Percentiles rank a stretch among this genome's conserved stretches.
These are phyloP conservation scores for Coniella lustricola DNA, from an alignment of 2,329 filamentous ascomycete species.

Conservation along the genomic window DNA sequence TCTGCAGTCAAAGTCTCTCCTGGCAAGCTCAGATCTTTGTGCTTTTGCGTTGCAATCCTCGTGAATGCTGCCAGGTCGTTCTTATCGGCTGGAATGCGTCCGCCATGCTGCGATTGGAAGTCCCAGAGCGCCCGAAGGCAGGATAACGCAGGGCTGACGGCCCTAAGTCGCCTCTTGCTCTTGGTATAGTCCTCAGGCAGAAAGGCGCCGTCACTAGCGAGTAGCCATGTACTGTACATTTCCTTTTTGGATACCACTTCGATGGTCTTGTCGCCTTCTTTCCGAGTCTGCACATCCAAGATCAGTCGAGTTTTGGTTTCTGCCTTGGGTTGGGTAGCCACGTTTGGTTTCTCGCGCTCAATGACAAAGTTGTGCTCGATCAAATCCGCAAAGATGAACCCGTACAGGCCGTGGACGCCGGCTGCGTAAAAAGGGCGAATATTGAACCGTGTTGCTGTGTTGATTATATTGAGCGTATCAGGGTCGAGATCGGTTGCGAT, in stretches of 20 bases:
- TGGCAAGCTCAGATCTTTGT: slow-evolving; percentile 66
- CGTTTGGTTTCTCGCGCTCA: slow-evolving; percentile 75
- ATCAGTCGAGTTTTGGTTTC: slow-evolving; percentile 77
- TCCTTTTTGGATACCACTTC: slow-evolving; percentile 92
- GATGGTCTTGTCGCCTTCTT: slow-evolving; percentile 61
- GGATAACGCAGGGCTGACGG: slow-evolving; percentile 77
- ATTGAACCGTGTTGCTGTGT: slow-evolving; percentile 75
- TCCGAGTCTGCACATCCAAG: slow-evolving; percentile 62
- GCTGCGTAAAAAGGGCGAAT: slow-evolving; percentile 83
- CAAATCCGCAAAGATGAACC: slow-evolving; percentile 90
- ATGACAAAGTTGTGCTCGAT: slow-evolving; percentile 87
- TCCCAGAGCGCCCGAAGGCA: slow-evolving; percentile 88
- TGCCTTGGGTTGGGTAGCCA: slow-evolving; percentile 48
- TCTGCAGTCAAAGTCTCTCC: slow-evolving; percentile 60
- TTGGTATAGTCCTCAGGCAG: slow-evolving; percentile 64
- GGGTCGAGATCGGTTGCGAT: slow-evolving; percentile 86
- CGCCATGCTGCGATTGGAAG: slow-evolving; percentile 57
- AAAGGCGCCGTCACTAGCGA: slow-evolving; percentile 70
- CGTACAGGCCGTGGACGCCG: slow-evolving; percentile 81
- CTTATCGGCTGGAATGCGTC: slow-evolving; percentile 47
- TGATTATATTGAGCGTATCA: slow-evolving; percentile 67
- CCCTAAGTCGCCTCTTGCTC: slow-evolving; percentile 60
- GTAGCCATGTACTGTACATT: slow-evolving; percentile 76
- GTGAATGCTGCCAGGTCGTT: slow-evolving; percentile 73
- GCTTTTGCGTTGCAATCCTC: slow-evolving; percentile 66